Evolutionary conservation across 306 rosid genomes (phyloP).

Genomic region (Cicer chorassanicum): DNA sequence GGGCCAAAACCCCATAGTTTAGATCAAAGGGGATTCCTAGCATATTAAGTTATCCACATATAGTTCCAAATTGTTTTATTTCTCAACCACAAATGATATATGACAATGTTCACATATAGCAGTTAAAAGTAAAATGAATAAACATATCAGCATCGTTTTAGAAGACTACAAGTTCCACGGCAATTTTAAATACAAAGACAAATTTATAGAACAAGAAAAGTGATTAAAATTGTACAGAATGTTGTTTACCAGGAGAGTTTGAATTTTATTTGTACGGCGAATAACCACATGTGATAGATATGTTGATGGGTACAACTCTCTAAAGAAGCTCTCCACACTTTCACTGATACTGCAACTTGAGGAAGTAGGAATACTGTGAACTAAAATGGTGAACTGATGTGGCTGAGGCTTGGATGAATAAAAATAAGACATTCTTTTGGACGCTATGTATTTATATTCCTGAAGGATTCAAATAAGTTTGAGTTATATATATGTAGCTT

Average conservation of each 20-base stretch:
- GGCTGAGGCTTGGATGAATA: conserved; percentile 82
- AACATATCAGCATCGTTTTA: background rate
- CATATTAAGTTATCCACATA: background rate
- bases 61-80: background rate
- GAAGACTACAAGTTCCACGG: conserved; percentile 7
- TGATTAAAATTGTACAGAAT: conserved; percentile 26
- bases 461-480: conserved; percentile 49
- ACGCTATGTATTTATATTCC: conserved; percentile 77
- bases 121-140: background rate
- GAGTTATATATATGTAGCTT: conserved; percentile 39
- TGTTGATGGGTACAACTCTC: conserved; percentile 72
- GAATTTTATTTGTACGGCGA: conserved; percentile 66
- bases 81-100: background rate
- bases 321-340: conserved; percentile 69
- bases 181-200: background rate
- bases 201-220: conserved; percentile 31
- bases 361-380: conserved; percentile 71
- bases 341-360: conserved; percentile 59
- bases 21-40: background rate
- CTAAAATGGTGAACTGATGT: conserved; percentile 88
- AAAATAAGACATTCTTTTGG: conserved; percentile 74
- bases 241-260: conserved; percentile 67
- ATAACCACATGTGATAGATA: conserved; percentile 80
- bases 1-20: too few relatives aligned
- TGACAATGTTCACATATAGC: conserved; percentile 10